Evolutionary conservation across 1,284 basidiomycete genomes (phyloP).

Genomic region (Fomitiporia mediterranea): DNA sequence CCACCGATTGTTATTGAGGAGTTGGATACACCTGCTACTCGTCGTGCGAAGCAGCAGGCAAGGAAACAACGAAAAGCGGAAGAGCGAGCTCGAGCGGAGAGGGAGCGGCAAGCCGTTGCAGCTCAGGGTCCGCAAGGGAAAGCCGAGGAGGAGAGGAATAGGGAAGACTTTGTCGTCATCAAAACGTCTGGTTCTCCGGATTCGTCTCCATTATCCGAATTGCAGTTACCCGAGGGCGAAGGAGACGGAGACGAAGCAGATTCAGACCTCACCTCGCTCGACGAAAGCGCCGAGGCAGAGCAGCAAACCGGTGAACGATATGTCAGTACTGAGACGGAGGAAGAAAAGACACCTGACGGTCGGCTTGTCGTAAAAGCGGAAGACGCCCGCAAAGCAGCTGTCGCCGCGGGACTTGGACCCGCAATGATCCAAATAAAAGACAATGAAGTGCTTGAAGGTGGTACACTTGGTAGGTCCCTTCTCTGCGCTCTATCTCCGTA

Average conservation of each 20-base stretch:
- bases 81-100: constrained; percentile 22
- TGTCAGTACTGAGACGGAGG: neutral
- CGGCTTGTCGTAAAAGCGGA: constrained; percentile 5
- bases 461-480: constrained; percentile 34
- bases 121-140: constrained; percentile 6
- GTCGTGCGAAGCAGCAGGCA: constrained; percentile 49
- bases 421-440: constrained; percentile 27
- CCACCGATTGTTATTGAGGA: constrained; percentile 55
- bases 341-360: constrained; percentile 4
- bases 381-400: constrained; percentile 7
- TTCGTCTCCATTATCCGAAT: neutral
- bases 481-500: neutral
- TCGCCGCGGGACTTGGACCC: constrained; percentile 12
- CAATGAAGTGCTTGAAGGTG: constrained; percentile 32
- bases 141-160: neutral
- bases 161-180: neutral
- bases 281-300: neutral
- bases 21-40: constrained; percentile 61
- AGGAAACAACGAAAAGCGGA: constrained; percentile 47
- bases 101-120: constrained; percentile 2
- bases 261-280: constrained; percentile 1
- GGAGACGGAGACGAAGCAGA: neutral
- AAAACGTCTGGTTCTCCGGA: neutral
- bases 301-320: constrained; percentile 1
- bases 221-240: neutral